phyloP scores from a whole-genome alignment of 2,329 filamentous ascomycete genomes.

The Periglandula ipomoeae region DNA sequence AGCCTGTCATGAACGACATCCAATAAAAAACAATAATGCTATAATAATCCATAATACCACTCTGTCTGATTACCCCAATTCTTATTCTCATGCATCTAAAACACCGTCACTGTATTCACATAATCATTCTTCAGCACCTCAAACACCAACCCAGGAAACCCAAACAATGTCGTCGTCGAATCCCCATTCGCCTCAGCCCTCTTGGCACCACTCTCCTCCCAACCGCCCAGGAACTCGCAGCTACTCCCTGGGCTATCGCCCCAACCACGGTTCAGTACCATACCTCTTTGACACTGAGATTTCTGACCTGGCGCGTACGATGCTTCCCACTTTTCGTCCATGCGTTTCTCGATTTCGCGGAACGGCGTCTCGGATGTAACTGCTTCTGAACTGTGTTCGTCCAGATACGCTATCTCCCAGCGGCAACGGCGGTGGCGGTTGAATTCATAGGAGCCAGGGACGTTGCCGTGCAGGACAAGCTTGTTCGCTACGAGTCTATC shows the following conservation, averaged over 20 bases:
- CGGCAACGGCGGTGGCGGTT: constrained; percentile 85
- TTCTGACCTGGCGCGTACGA: constrained; percentile 49
- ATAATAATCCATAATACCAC: no score
- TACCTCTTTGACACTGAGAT: constrained; percentile 52
- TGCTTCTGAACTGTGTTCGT: constrained; percentile 29
- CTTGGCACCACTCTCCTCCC: constrained; percentile 63
- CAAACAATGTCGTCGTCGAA: constrained; percentile 74
- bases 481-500: constrained; percentile 80
- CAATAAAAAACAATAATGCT: background rate
- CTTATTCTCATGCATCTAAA: no score
- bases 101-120: constrained; percentile 83
- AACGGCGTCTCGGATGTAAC: constrained; percentile 73
- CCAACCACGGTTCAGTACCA: constrained; percentile 88
- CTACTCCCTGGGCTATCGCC: constrained; percentile 86
- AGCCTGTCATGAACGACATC: no score
- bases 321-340: constrained; percentile 62
- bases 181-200: constrained; percentile 46
- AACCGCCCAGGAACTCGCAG: constrained; percentile 74
- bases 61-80: no score
- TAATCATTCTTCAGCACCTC: constrained; percentile 90
- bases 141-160: constrained; percentile 89
- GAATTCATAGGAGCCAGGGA: constrained; percentile 93
- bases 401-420: constrained; percentile 65
- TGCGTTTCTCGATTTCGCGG: constrained; percentile 56
- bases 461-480: constrained; percentile 86